Evolutionary conservation across 805 yeast genomes (phyloP).

Genomic region (Pichia gijzeniarum): DNA sequence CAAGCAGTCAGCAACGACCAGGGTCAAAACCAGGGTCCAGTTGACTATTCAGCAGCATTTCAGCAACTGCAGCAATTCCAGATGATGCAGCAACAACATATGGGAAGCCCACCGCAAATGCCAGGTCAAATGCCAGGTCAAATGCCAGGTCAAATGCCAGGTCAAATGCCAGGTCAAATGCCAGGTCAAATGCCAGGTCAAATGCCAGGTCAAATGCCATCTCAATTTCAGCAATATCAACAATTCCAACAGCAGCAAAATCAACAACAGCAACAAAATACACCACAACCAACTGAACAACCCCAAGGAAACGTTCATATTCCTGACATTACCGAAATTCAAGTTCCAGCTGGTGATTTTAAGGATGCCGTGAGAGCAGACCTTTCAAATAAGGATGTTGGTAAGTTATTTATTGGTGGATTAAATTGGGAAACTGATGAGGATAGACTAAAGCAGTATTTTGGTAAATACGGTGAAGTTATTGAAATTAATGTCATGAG

Average conservation of each 20-base stretch:
- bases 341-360: slow-evolving; percentile 11
- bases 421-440: slow-evolving; percentile 97
- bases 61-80: slow-evolving; percentile 11
- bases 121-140: slow-evolving; percentile 7
- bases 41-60: slow-evolving; percentile 7
- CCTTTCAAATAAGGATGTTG: slow-evolving; percentile 58
- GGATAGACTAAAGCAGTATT: slow-evolving; percentile 74
- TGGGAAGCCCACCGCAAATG: slow-evolving; percentile 3
- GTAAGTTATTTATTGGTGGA: slow-evolving; percentile 95
- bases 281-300: neutral
- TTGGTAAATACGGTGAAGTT: slow-evolving; percentile 83
- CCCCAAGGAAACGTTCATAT: slow-evolving; percentile 2
- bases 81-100: slow-evolving; percentile 12
- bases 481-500: slow-evolving; percentile 89
- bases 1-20: neutral
- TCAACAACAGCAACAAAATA: slow-evolving; percentile 9
- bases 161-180: neutral
- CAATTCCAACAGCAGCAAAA: slow-evolving; percentile 15
- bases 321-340: slow-evolving; percentile 13
- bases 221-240: slow-evolving; percentile 7
- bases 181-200: neutral
- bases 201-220: slow-evolving; percentile 14
- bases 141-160: slow-evolving; percentile 14
- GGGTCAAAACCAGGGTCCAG: neutral
- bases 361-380: slow-evolving; percentile 38